Evolutionary conservation across 345 rosid genomes (phyloP).

Genomic region (Garcia nutans): DNA sequence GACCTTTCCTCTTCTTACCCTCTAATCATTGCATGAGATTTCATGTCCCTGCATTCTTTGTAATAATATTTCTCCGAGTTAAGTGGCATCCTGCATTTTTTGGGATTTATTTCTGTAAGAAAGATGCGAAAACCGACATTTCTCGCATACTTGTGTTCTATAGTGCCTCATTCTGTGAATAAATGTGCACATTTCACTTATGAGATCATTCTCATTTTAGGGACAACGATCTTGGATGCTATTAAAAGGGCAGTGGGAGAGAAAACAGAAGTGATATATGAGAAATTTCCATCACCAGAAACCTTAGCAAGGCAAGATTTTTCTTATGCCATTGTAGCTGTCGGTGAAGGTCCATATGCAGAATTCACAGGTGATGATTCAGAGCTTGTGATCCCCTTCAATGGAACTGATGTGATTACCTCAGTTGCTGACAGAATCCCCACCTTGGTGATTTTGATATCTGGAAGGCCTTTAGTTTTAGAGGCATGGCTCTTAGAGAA

Average conservation of each 20-base stretch:
- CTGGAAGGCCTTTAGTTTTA: conserved; percentile 75
- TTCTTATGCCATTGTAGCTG: conserved; percentile 68
- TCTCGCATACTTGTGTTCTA: background rate
- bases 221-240: conserved; percentile 81
- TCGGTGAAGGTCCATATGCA: conserved; percentile 81
- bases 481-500: conserved; percentile 58
- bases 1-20: background rate
- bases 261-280: conserved; percentile 61
- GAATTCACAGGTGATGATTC: conserved; percentile 60
- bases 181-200: background rate
- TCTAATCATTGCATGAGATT: background rate
- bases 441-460: conserved; percentile 55
- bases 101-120: background rate
- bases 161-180: background rate
- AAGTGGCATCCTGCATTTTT: background rate
- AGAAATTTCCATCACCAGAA: conserved; percentile 52
- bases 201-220: conserved; percentile 29
- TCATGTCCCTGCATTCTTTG: background rate
- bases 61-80: background rate
- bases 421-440: conserved; percentile 58
- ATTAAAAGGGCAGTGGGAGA: conserved; percentile 56
- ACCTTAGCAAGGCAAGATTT: conserved; percentile 44
- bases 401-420: conserved; percentile 50
- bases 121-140: background rate
- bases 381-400: conserved; percentile 58